Percentiles rank a stretch among this genome's conserved stretches.
Evolutionary conservation across 768 basidiomycete genomes (phyloP).

Genomic region (Russula sp.): DNA sequence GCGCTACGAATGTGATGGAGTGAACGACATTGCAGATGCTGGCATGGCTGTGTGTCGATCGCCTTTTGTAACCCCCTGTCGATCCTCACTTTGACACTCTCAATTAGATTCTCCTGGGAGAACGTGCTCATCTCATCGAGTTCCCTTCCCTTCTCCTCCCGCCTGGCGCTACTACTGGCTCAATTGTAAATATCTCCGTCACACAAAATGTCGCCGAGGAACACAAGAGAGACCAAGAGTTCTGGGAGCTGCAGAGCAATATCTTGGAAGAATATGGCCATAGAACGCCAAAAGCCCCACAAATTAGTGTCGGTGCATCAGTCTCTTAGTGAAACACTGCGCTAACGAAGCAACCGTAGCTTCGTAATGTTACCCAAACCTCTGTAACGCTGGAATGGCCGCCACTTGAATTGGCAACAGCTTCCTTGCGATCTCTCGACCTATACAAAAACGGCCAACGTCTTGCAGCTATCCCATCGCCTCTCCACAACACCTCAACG

Average conservation of each 20-base stretch:
- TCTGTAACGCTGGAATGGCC: slow-evolving; percentile 97
- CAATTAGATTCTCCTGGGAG: slow-evolving; percentile 80
- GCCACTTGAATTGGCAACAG: slow-evolving; percentile 71
- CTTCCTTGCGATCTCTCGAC: slow-evolving; percentile 82
- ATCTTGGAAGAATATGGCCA: slow-evolving; percentile 74
- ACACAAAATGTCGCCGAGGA: slow-evolving; percentile 84
- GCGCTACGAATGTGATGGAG: slow-evolving; percentile 9
- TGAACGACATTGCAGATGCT: slow-evolving; percentile 52
- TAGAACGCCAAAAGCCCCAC: slow-evolving; percentile 60
- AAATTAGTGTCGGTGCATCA: slow-evolving; percentile 54
- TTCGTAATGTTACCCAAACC: slow-evolving; percentile 94
- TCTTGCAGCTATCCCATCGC: slow-evolving; percentile 78
- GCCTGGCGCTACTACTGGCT: slow-evolving; percentile 86
- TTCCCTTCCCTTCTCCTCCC: slow-evolving; percentile 95
- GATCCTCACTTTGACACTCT: slow-evolving; percentile 22
- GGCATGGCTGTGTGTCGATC: slow-evolving; percentile 75
- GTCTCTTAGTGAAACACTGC: background rate
- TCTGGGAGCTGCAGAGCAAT: slow-evolving; percentile 77
- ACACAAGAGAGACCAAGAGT: slow-evolving; percentile 70
- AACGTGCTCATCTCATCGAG: slow-evolving; percentile 93
- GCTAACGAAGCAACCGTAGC: slow-evolving; percentile 35
- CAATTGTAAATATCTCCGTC: slow-evolving; percentile 95
- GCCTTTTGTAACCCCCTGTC: background rate
- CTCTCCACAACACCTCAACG: slow-evolving; percentile 78
- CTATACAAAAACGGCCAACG: slow-evolving; percentile 91